Base-by-base conservation (phyloP, 2,329 filamentous ascomycete genomes). In the Herpomyces periplanetae region DNA sequence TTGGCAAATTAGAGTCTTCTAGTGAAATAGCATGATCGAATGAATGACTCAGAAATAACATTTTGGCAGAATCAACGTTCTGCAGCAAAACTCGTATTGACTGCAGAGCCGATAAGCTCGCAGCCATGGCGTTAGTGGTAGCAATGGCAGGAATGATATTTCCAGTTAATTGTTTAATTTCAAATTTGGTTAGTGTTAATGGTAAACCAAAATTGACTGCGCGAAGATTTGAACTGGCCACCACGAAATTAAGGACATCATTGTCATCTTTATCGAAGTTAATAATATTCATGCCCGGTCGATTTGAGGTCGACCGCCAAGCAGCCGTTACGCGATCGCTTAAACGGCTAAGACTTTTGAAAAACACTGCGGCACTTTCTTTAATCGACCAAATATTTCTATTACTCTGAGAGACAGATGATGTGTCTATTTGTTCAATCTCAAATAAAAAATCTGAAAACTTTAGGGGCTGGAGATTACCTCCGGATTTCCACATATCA, bases 111-210 rank as follows among this genome's bases (percentile, higher is more conserved):
- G 73, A 91, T 5, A 96, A 49, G 6, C 69, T 64, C 8, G 80
- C 80, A 2, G 80, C 75, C 36, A 91, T 85, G 8, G 80, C 80
- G 36, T 96, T 96, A 0, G 80, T 91, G 0, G 80, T 96, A 3
- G 80, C 80, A 33, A 96, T 96, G 2, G 80, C 80, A 1, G 80
- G 80, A 24, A 96, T 96, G 30, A 96, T 96, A 35, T 96, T 96
- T 20, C 80, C 80, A 3, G 80, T 80, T 75, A 91, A 96, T 40
- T 96, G 53, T 42, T 96, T 96, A 31, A 80, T 73, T 33, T 91
- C 73, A 32, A 91, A 96, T 23, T 84, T 69, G 10, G 71, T 85
- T 35, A 69, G 75, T 3, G 47, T 42, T n/a, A n/a, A n/a, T 20
- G 75, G 64, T 22, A 96, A 87, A 21, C 59, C 63, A 33, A 96